Percentiles rank a stretch among this genome's conserved stretches.
phyloP scores from a whole-genome alignment of 768 basidiomycete species.

The Ephemerocybe angulata region DNA sequence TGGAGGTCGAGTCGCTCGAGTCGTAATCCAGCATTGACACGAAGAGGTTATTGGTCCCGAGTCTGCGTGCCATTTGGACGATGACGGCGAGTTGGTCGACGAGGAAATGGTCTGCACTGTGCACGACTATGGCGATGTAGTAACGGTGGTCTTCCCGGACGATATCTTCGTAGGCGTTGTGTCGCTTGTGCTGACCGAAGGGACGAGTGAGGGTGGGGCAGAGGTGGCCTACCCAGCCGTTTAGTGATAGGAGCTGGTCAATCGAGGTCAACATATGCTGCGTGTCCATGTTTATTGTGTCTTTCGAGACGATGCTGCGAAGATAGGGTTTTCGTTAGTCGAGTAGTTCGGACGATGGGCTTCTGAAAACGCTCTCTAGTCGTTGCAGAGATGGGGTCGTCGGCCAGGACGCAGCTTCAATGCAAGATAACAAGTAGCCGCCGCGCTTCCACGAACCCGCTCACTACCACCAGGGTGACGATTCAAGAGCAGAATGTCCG shows the following conservation, averaged over 20 bases:
- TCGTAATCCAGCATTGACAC: conserved; percentile 98
- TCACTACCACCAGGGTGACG: no score
- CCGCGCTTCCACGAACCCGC: no score
- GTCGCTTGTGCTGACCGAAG: conserved; percentile 85
- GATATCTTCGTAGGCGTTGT: conserved; percentile 88
- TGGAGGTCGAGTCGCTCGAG: conserved; percentile 92
- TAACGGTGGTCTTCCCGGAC: conserved; percentile 80
- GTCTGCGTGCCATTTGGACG: conserved; percentile 87
- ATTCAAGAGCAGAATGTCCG: no score
- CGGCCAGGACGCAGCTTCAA: no score
- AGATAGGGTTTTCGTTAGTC: no score
- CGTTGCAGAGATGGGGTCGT: no score
- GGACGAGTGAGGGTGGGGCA: conserved; percentile 94
- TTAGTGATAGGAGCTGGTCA: conserved; percentile 90
- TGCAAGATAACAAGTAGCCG: no score
- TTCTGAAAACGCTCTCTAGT: no score
- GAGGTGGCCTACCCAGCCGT: conserved; percentile 96
- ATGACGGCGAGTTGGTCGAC: conserved; percentile 98
- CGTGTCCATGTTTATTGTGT: conserved; percentile 85
- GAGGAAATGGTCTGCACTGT: conserved; percentile 98
- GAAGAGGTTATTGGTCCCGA: conserved; percentile 87
- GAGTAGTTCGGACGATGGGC: no score
- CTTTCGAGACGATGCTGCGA: conserved; percentile 70
- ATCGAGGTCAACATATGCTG: conserved; percentile 88
- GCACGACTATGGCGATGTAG: conserved; percentile 92